phyloP scores from a whole-genome alignment of 495 filamentous ascomycete species.

The Neurospora sp. region DNA sequence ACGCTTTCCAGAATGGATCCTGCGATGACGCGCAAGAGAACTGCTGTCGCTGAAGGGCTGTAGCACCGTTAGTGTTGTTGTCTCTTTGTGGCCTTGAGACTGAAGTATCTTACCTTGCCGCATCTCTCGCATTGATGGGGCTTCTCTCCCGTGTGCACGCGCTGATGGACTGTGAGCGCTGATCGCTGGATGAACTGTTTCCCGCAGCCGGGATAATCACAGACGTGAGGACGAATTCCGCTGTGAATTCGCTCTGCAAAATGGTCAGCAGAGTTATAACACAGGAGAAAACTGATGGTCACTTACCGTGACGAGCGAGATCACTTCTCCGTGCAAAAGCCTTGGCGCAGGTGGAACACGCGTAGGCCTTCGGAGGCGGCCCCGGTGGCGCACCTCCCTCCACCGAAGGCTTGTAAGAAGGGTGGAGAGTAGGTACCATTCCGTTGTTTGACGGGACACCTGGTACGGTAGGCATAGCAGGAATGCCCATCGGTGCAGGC shows the following conservation, averaged over 20 bases:
- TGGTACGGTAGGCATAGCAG: slow-evolving; percentile 34
- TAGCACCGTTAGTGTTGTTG: slow-evolving; percentile 5
- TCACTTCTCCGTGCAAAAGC: slow-evolving; percentile 92
- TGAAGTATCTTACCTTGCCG: slow-evolving; percentile 61
- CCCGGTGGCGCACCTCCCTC: slow-evolving; percentile 2
- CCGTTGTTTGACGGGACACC: slow-evolving; percentile 21
- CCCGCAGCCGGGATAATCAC: slow-evolving; percentile 77
- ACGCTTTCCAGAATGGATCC: slow-evolving; percentile 91
- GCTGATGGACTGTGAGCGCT: slow-evolving; percentile 89
- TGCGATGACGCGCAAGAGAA: slow-evolving; percentile 83
- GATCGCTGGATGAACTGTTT: slow-evolving; percentile 98
- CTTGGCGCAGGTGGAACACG: slow-evolving; percentile 85
- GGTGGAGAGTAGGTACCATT: neutral
- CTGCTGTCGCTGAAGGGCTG: slow-evolving; percentile 99
- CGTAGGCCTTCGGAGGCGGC: slow-evolving; percentile 58
- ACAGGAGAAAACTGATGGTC: neutral
- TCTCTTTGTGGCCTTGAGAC: neutral
- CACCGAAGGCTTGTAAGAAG: slow-evolving; percentile 21
- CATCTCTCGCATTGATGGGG: slow-evolving; percentile 96
- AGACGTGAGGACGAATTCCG: slow-evolving; percentile 84
- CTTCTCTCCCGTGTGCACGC: slow-evolving; percentile 96
- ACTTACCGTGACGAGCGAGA: slow-evolving; percentile 85
- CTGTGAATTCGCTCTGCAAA: slow-evolving; percentile 84
- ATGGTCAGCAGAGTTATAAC: slow-evolving; percentile 11
- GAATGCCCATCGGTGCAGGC: slow-evolving; percentile 32